Evolutionary conservation across 176 grass and related monocot genomes (phyloP), one percentile per base, ranked within the genome.

Genomic region (Eremochloa ophiuroides): DNA sequence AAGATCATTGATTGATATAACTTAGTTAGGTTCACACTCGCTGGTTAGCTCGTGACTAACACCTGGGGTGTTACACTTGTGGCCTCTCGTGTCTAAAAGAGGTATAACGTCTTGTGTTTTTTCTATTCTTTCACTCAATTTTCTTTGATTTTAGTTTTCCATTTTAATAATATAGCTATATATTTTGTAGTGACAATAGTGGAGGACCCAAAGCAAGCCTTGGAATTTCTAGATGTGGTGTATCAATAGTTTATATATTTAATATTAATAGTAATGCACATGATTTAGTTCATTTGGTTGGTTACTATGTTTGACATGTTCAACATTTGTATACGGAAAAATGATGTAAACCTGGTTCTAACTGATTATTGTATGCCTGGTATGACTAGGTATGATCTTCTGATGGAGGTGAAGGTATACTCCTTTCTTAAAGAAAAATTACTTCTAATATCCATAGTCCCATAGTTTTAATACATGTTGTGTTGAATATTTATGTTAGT

Each of bases 381-480:
- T 2, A 82, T 82, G 67, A 47, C 53, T 62, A 55, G 80, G 13
- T 82, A 62, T 35, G 53, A 73, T 62, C 37, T 82, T 22, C 68
- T 82, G 0, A 34, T n/a, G 40, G 37, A 43, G 43, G 38, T 82
- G 53, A 82, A 82, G 80, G 80, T 82, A 82, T 13, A 31, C 2
- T 47, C 20, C 22, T 47, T n/a, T 46, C 4, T 17, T 23, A 15
- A 7, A 1, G 14, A 71, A 15, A 22, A 61, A 29, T 20, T 31
- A 70, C 11, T 44, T 61, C n/a, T n/a, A n/a, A n/a, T n/a, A n/a
- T n/a, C n/a, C n/a, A n/a, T n/a, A n/a, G n/a, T n/a, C n/a, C n/a
- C n/a, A n/a, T n/a, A n/a, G n/a, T n/a, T n/a, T n/a, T n/a, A n/a
- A n/a, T n/a, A n/a, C 18, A n/a, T 51, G 3, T 51, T 23, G 2